phyloP scores from a whole-genome alignment of 2,329 filamentous ascomycete genomes.

The Fusarium azukiicola region DNA sequence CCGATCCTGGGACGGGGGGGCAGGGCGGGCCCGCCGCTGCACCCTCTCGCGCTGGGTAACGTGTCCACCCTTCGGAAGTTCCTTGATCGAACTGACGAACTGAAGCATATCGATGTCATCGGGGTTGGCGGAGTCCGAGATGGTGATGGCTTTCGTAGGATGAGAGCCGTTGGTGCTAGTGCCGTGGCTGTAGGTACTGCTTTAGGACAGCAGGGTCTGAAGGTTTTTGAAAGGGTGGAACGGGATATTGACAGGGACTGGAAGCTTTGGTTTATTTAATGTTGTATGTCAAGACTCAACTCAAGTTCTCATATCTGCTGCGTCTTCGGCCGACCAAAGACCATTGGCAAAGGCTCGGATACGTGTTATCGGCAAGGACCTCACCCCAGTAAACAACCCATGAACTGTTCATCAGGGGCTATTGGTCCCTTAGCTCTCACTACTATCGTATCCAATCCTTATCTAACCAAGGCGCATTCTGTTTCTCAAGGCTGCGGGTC shows the following conservation, averaged over 20 bases:
- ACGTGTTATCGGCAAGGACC: neutral
- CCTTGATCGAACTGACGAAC: conserved; percentile 71
- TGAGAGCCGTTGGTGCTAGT: conserved; percentile 83
- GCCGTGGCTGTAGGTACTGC: conserved; percentile 86
- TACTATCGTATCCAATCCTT: too few species aligned
- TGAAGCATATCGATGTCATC: conserved; percentile 81
- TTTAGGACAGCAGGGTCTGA: conserved; percentile 81
- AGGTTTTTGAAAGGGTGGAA: conserved; percentile 80
- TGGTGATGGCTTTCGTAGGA: conserved; percentile 79
- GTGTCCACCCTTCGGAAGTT: conserved; percentile 83
- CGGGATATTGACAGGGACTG: conserved; percentile 34
- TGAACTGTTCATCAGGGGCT: too few species aligned
- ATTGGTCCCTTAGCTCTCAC: too few species aligned
- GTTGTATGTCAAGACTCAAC: neutral
- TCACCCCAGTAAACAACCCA: neutral
- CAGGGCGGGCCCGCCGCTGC: conserved; percentile 85
- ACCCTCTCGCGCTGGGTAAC: conserved; percentile 88
- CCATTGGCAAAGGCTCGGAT: too few species aligned
- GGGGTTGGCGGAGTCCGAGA: conserved; percentile 88
- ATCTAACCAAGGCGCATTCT: too few species aligned
- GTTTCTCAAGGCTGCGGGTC: too few species aligned
- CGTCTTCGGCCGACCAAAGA: too few species aligned
- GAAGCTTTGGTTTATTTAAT: neutral
- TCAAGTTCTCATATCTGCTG: too few species aligned
- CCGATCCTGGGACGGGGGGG: too few species aligned